Base-by-base conservation (phyloP, 176 grass and related monocot genomes). In the Otatea glauca region DNA sequence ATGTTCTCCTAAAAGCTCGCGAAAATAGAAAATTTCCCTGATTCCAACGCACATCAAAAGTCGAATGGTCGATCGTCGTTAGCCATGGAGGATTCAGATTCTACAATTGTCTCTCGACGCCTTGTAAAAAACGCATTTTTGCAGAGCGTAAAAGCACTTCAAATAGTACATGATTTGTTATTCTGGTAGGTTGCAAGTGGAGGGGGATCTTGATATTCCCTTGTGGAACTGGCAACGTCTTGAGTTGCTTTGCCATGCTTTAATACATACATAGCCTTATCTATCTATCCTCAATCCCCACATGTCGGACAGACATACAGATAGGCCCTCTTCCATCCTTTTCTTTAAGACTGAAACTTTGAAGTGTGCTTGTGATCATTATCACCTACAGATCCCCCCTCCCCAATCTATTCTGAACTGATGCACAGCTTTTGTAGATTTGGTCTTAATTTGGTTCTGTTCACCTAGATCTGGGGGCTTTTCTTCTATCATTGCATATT, bases 391-490 rank as follows among this genome's bases (percentile, higher is more conserved):
- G 68, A 62, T 4, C 3, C 75, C 71, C 23, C 5, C 29, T 23
- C 14, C 5, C 23, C 17, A 54, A 77, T 69, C 49, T 69, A 17
- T 42, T 68, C 83, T 59, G 18, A 85, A 21, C 63, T 69, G 53
- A 44, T 24, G 25, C 25, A 18, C 5, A 48, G 49, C 64, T 47
- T 85, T 72, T 78, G 27, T 51, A 38, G 83, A 85, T 85, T 78
- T 79, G 75, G 20, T 78, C 84, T 51, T 70, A 76, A 68, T 77
- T 75, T 6, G 48, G 3, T 20, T 21, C 37, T 68, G 48, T 67
- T 68, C 82, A 44, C 62, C 50, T 32, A 43, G 48, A 84, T 84
- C 47, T 34, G 35, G 15, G 5, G 14, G 76, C 62, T 76, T 62
- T 76, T 84, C 62, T 56, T 54, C 63, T 66, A 10, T 55, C n/a